phyloP scores from a whole-genome alignment of 1,139 yeast species.

The Yamadazyma diospyri region DNA sequence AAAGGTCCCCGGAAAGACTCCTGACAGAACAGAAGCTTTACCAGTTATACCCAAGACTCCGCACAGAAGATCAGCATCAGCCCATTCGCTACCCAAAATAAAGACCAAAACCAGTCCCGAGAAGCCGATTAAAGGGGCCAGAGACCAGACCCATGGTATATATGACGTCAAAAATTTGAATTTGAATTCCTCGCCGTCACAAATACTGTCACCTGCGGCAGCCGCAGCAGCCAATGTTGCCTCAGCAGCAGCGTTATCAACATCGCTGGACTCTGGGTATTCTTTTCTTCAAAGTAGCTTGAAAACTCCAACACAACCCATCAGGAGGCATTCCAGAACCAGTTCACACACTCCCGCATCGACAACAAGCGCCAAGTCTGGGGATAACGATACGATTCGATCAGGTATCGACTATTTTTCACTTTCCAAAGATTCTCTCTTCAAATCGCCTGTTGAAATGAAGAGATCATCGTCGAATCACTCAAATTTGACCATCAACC shows the following conservation, averaged over 20 bases:
- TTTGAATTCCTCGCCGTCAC: neutral
- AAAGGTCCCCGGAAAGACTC: neutral
- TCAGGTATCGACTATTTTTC: constrained; percentile 15
- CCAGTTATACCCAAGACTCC: constrained; percentile 10
- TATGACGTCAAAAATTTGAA: constrained; percentile 7
- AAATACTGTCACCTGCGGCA: neutral
- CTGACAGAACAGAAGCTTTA: constrained; percentile 4
- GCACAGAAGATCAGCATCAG: constrained; percentile 7
- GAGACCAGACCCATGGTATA: constrained; percentile 5
- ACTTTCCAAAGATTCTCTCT: constrained; percentile 11
- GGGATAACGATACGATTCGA: constrained; percentile 5
- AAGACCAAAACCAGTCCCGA: constrained; percentile 8
- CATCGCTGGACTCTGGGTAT: too few species aligned
- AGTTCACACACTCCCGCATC: neutral
- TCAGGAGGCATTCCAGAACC: constrained; percentile 2
- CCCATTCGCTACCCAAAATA: constrained; percentile 12
- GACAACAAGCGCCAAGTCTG: neutral
- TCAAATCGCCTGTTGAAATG: constrained; percentile 4
- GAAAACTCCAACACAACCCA: constrained; percentile 2
- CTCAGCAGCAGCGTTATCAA: neutral
- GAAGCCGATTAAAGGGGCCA: constrained; percentile 1
- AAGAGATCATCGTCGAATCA: constrained; percentile 5
- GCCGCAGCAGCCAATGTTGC: constrained; percentile 1
- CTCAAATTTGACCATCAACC: constrained; percentile 10
- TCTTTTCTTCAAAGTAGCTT: neutral